Percentiles rank a stretch among this genome's conserved stretches.
These are phyloP conservation scores for Solanum chmielewskii DNA, from an alignment of 257 asterid genomes.

Conservation along the genomic window DNA sequence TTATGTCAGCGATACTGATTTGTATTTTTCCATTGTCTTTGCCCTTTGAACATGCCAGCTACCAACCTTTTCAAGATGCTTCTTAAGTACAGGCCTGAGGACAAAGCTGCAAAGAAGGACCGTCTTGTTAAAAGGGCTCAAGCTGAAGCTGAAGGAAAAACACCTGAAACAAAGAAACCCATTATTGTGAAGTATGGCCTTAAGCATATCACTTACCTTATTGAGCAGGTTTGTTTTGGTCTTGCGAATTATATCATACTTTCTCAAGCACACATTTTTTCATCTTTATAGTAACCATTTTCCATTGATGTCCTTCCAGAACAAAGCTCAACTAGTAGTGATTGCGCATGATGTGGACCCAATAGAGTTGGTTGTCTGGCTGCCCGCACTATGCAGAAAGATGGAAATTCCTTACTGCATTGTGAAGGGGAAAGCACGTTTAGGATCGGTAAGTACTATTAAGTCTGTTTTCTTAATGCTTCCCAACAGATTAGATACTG, in stretches of 20 bases:
- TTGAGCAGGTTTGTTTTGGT: constrained; percentile 27
- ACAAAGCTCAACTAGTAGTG: constrained; percentile 35
- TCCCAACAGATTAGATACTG: not conserved
- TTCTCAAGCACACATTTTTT: not conserved
- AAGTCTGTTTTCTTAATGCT: not conserved
- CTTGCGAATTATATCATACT: not conserved
- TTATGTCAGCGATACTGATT: not conserved
- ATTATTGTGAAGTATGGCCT: constrained; percentile 31
- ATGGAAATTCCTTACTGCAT: constrained; percentile 39
- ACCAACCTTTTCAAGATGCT: constrained; percentile 32
- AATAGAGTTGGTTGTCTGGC: constrained; percentile 31
- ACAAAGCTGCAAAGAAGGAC: constrained; percentile 26
- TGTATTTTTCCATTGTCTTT: not conserved
- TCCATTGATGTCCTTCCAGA: constrained; percentile 4
- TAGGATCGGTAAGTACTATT: constrained; percentile 11
- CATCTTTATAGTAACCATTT: not conserved
- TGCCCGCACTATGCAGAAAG: constrained; percentile 22
- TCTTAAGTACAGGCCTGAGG: constrained; percentile 34
- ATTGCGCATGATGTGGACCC: constrained; percentile 41
- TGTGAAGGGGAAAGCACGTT: constrained; percentile 27
- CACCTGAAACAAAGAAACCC: constrained; percentile 23
- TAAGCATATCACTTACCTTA: constrained; percentile 28
- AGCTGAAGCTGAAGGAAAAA: constrained; percentile 32
- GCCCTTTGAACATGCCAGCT: constrained; percentile 9
- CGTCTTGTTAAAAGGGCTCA: constrained; percentile 30